These are phyloP conservation scores for Fragilaria radians DNA, from an alignment of 108 stramenopile species.

Conservation along the genomic window DNA sequence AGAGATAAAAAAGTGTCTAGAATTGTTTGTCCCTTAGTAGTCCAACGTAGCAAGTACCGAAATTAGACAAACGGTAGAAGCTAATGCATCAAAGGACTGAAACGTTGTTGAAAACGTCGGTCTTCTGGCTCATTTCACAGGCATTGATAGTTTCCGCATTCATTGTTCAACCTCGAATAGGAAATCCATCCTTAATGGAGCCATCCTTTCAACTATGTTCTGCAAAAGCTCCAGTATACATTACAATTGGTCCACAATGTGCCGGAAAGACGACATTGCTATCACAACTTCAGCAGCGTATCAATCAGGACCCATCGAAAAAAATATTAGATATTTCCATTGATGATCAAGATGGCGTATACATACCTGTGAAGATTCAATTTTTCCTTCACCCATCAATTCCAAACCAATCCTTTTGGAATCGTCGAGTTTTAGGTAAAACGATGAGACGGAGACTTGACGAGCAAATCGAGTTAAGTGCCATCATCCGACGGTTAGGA, in stretches of 20 bases:
- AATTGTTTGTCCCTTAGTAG: too few relatives aligned
- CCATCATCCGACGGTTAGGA: slow-evolving; percentile 30
- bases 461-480: slow-evolving; percentile 31
- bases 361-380: slow-evolving; percentile 39
- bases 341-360: slow-evolving; percentile 71
- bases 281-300: slow-evolving; percentile 9
- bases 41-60: too few relatives aligned
- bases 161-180: too few relatives aligned
- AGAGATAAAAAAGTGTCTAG: too few relatives aligned
- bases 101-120: too few relatives aligned
- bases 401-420: slow-evolving; percentile 4
- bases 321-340: slow-evolving; percentile 50
- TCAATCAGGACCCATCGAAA: not conserved
- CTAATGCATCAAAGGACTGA: too few relatives aligned
- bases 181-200: too few relatives aligned
- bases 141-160: too few relatives aligned
- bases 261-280: slow-evolving; percentile 69
- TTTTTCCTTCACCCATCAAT: slow-evolving; percentile 25
- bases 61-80: too few relatives aligned
- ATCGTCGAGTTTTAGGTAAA: slow-evolving; percentile 21
- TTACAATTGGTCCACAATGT: slow-evolving; percentile 74
- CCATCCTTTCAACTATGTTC: too few relatives aligned
- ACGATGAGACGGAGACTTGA: slow-evolving; percentile 33
- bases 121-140: too few relatives aligned
- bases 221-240: slow-evolving; percentile 65